phyloP scores from a whole-genome alignment of 768 basidiomycete species.

The Tylopilus sp. region DNA sequence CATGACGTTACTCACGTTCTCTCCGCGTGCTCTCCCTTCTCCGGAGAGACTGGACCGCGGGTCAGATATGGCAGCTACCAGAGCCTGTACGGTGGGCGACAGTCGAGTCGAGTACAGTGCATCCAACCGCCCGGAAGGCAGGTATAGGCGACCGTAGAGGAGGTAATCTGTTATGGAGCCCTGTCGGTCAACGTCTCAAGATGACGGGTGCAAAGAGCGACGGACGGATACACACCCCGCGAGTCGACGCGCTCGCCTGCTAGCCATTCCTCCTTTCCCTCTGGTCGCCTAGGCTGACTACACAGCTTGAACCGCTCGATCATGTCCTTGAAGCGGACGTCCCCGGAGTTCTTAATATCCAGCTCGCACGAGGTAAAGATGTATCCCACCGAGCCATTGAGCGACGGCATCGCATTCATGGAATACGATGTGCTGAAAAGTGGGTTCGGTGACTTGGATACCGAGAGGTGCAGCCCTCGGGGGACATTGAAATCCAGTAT shows the following conservation, averaged over 20 bases:
- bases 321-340: slow-evolving; percentile 83
- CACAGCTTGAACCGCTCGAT: slow-evolving; percentile 85
- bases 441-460: slow-evolving; percentile 86
- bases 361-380: slow-evolving; percentile 89
- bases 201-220: not conserved
- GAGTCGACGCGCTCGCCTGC: slow-evolving; percentile 75
- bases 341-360: slow-evolving; percentile 62
- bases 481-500: slow-evolving; percentile 92
- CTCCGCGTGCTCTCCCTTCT: slow-evolving; percentile 39
- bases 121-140: slow-evolving; percentile 85
- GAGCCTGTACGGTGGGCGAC: slow-evolving; percentile 71
- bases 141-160: slow-evolving; percentile 86
- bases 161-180: slow-evolving; percentile 68
- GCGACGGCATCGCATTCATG: slow-evolving; percentile 88
- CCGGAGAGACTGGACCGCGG: slow-evolving; percentile 50
- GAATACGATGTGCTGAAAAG: slow-evolving; percentile 89
- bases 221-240: slow-evolving; percentile 52
- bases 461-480: slow-evolving; percentile 69
- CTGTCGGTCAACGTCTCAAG: slow-evolving; percentile 22
- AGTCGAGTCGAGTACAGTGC: slow-evolving; percentile 85
- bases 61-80: slow-evolving; percentile 85
- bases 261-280: slow-evolving; percentile 75
- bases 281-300: slow-evolving; percentile 76
- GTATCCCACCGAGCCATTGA: slow-evolving; percentile 91
- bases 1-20: slow-evolving; percentile 67